Evolutionary conservation across 2,329 filamentous ascomycete species (phyloP).

Genomic region (Ramularia endophylla): DNA sequence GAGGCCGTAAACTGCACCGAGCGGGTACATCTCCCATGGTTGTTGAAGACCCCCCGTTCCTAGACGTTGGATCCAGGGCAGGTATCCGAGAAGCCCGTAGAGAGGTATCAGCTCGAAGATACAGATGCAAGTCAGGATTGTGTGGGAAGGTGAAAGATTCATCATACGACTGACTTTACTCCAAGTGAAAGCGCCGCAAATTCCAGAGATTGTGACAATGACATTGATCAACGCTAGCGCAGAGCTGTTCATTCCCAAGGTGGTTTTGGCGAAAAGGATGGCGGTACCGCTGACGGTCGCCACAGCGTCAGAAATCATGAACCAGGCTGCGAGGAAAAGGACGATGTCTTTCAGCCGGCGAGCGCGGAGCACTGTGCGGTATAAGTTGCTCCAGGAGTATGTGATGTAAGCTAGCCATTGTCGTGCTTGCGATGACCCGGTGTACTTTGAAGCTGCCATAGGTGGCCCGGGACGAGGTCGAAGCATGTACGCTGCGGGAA

Average conservation of each 20-base stretch:
- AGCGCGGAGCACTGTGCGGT: constrained; percentile 70
- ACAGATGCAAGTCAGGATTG: constrained; percentile 83
- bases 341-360: constrained; percentile 66
- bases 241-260: constrained; percentile 81
- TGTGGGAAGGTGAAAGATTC: constrained; percentile 70
- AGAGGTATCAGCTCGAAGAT: constrained; percentile 90
- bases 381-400: constrained; percentile 83
- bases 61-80: constrained; percentile 68
- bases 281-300: constrained; percentile 93
- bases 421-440: constrained; percentile 9
- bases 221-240: constrained; percentile 90
- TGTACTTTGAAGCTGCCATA: constrained; percentile 25
- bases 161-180: constrained; percentile 66
- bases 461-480: constrained; percentile 84
- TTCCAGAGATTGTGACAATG: constrained; percentile 76
- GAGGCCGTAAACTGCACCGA: constrained; percentile 86
- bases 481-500: constrained; percentile 82
- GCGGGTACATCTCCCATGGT: constrained; percentile 93
- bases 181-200: constrained; percentile 88
- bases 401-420: constrained; percentile 64
- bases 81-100: constrained; percentile 82
- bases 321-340: constrained; percentile 83
- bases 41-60: constrained; percentile 83
- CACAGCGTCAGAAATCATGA: constrained; percentile 87
- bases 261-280: constrained; percentile 91